Base-by-base conservation (phyloP, 148 eudicot species). In the Persicaria maculosa region DNA sequence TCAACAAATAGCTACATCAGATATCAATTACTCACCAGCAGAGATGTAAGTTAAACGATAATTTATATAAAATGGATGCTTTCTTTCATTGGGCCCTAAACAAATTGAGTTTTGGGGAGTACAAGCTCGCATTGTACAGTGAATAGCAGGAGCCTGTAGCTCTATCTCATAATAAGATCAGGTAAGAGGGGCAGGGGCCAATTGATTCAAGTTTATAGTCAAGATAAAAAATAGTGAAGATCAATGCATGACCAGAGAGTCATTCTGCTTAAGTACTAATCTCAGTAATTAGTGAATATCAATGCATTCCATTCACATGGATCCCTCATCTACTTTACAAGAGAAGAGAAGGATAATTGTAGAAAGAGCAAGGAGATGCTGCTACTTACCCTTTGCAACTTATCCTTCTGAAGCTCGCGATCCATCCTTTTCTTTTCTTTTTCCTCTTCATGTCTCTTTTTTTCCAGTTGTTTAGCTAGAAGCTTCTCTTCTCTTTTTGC, bases 371-470 rank as follows among this genome's bases (percentile, higher is more conserved):
- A 15, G 58, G 58, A 54, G 16, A 5, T 19, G 16, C 20, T 50
- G 68, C 25, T 67, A 83, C 97, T 77, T 79, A 94, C 98, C 78
- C 77, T 88, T 82, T 87, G 91, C 87, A 84, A 75, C 81, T 88
- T 94, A 73, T 94, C 94, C 81, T 84, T 93, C 74, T 86, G 84
- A 77, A 86, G 91, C 76, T 94, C 93, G 62, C 86, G 93, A 7
- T 87, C 96, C 83, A 87, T 72, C 86, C 75, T 87, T 75, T 81
- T 90, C 81, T 81, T 91, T 83, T 88, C 92, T 86, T 85, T 94
- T 83, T 88, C 97, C 58, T 65, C 83, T 57, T 91, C 87, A 57
- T 86, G 89, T 77, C 88, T 88, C 73, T 76, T 84, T 81, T 78
- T 93, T 87, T 93, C 95, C 78, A 86, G 75, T 75, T 86, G 97